Conservation (phyloP, 495 filamentous ascomycete genomes). For the Cercophora newfieldiana region DNA sequence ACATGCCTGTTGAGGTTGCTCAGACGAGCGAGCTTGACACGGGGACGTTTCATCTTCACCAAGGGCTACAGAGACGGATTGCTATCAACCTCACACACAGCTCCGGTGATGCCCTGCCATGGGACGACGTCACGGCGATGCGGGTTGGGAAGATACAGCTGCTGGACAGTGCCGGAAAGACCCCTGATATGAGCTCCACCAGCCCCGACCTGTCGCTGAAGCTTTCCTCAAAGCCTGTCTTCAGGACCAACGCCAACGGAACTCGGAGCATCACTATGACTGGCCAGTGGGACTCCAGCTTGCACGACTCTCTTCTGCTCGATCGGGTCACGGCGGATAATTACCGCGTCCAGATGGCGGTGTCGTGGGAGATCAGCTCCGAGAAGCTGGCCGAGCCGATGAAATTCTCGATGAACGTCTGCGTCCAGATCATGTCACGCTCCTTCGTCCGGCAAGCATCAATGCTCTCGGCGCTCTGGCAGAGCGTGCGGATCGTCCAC, state of each 20-base stretch:
- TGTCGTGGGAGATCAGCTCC: slow-evolving; percentile 80
- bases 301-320: slow-evolving; percentile 85
- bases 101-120: slow-evolving; percentile 81
- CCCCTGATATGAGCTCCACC: slow-evolving; percentile 70
- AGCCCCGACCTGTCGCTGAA: slow-evolving; percentile 75
- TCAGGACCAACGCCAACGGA: slow-evolving; percentile 83
- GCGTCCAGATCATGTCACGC: slow-evolving; percentile 79
- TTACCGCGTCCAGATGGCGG: slow-evolving; percentile 83
- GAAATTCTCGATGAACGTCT: slow-evolving; percentile 76
- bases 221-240: slow-evolving; percentile 68
- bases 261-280: slow-evolving; percentile 82
- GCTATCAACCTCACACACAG: slow-evolving; percentile 84
- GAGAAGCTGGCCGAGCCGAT: slow-evolving; percentile 78
- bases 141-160: slow-evolving; percentile 79
- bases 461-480: slow-evolving; percentile 86
- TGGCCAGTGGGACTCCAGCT: slow-evolving; percentile 94
- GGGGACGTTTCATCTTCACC: slow-evolving; percentile 91
- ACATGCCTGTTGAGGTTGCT: slow-evolving; percentile 87
- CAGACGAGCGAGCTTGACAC: slow-evolving; percentile 78
- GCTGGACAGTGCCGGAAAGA: slow-evolving; percentile 80
- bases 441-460: slow-evolving; percentile 80
- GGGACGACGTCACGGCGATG: slow-evolving; percentile 74
- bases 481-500: slow-evolving; percentile 79
- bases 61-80: slow-evolving; percentile 89
- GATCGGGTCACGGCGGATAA: slow-evolving; percentile 88